Percentiles rank a stretch among this genome's conserved stretches.
Conservation (phyloP, 2,329 filamentous ascomycete species). For the Xylaria sp. region DNA sequence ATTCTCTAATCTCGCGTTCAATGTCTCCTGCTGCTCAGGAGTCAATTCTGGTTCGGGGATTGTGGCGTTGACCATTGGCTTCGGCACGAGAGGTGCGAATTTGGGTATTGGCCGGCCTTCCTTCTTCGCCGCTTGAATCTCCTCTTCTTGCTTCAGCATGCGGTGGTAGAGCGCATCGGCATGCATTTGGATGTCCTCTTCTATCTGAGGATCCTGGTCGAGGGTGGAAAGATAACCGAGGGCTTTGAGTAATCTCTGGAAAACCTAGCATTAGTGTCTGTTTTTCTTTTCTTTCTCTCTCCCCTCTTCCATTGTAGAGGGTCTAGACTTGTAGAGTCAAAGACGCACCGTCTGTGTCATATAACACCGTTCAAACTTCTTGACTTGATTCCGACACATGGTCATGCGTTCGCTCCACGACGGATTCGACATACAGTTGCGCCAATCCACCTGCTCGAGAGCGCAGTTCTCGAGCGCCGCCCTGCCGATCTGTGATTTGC, state of each 20-base stretch:
- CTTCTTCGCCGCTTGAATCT: conserved; percentile 75
- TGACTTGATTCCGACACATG: conserved; percentile 83
- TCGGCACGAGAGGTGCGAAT: conserved; percentile 67
- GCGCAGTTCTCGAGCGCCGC: conserved; percentile 95
- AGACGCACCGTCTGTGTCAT: conserved; percentile 80
- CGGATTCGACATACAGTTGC: conserved; percentile 82
- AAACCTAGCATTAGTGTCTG: conserved; percentile 12
- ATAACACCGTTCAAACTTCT: conserved; percentile 86
- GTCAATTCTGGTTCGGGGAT: conserved; percentile 49
- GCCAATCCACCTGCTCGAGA: conserved; percentile 84
- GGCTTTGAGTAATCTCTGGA: conserved; percentile 85
- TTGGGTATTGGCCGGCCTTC: conserved; percentile 68
- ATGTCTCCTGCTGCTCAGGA: conserved; percentile 61
- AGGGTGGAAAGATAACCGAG: conserved; percentile 83
- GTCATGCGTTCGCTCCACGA: conserved; percentile 75
- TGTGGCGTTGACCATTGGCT: conserved; percentile 40
- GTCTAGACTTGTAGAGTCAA: not conserved
- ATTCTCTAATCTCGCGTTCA: conserved; percentile 67
- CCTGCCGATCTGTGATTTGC: conserved; percentile 79
- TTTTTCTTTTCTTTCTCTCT: not conserved
- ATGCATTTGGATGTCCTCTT: conserved; percentile 95
- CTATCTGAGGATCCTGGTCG: conserved; percentile 72
- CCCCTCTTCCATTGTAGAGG: not conserved
- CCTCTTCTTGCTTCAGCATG: conserved; percentile 84
- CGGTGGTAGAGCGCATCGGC: conserved; percentile 90